Base-by-base conservation (phyloP, 2,329 filamentous ascomycete genomes). In the Aaosphaeria pasadenensis region DNA sequence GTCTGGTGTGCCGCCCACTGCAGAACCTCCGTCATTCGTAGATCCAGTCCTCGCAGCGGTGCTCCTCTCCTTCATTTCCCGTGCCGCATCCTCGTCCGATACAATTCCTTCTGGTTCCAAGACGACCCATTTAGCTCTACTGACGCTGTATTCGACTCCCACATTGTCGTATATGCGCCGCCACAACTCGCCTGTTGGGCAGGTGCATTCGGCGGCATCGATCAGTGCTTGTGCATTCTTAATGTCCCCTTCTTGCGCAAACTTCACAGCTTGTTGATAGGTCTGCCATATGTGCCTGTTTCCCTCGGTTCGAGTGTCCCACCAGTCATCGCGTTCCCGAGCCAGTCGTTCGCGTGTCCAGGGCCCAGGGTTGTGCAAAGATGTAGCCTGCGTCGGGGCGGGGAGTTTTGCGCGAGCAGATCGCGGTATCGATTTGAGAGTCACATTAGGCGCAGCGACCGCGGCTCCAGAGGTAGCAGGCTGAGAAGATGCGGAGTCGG, bases 261-360 rank as follows among this genome's bases (percentile, higher is more conserved):
- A 74, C 51, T 87, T 81, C 13, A 90, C 77, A 0, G 85, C 87
- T 1, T 83, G 75, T 41, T 80, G 79, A 11, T 96, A 70, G 0
- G 88, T 86, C 57, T 83, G 83, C 92, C 92, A 97, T 29, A 94
- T 80, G 69, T 96, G 89, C 4, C 79, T 62, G 4, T 83, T 79
- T 2, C 90, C 90, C 0, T 87, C 88, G 11, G 95, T 89, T 42
- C 90, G 78, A 1, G 91, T 96, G 52, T 96, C 91, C 70, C 95
- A 97, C 76, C 95, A 96, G 52, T 90, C 90, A 43, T 73, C 74
- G 43, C 92, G 82, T 71, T 96, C 89, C 31, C 77, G 78, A 49
- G 84, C 81, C 2, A 96, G 75, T 45, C 86, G 75, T 11, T 72
- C 64, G n/a, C 80, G 82, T 1, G 88, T 91, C 65, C 64, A 70